phyloP scores from a whole-genome alignment of 495 filamentous ascomycete species.

The Daldinia vernicosa region DNA sequence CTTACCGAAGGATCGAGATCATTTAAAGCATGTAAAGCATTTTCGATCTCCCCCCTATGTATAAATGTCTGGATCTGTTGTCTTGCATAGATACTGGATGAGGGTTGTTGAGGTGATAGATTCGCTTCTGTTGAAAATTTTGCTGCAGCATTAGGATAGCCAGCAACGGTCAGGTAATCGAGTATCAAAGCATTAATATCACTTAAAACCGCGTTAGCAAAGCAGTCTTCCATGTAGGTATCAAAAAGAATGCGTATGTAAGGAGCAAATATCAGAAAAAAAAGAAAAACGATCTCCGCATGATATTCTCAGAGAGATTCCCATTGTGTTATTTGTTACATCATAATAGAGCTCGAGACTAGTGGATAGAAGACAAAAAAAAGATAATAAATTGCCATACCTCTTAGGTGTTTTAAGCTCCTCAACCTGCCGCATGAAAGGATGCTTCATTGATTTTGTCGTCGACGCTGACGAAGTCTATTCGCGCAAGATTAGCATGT shows the following conservation, averaged over 20 bases:
- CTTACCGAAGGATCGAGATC: constrained; percentile 90
- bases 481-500: constrained; percentile 22
- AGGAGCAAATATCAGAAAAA: constrained; percentile 62
- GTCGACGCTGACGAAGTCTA: constrained; percentile 74
- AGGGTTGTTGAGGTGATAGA: constrained; percentile 73
- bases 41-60: constrained; percentile 81
- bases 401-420: constrained; percentile 89
- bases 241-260: constrained; percentile 19
- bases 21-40: constrained; percentile 86
- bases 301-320: constrained; percentile 98
- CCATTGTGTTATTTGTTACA: constrained; percentile 92
- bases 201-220: constrained; percentile 58
- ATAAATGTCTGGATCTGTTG: constrained; percentile 84
- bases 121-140: constrained; percentile 96
- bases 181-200: constrained; percentile 96
- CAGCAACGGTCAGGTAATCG: constrained; percentile 96
- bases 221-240: constrained; percentile 48
- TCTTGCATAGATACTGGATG: constrained; percentile 76
- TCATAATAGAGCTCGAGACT: constrained; percentile 65
- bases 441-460: constrained; percentile 71
- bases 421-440: constrained; percentile 81
- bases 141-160: constrained; percentile 89
- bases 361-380: constrained; percentile 17
- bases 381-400: constrained; percentile 64
- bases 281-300: constrained; percentile 86